Percentiles rank a stretch among this genome's conserved stretches.
phyloP scores from a whole-genome alignment of 2,329 filamentous ascomycete species.

The Colletotrichum kahawae region DNA sequence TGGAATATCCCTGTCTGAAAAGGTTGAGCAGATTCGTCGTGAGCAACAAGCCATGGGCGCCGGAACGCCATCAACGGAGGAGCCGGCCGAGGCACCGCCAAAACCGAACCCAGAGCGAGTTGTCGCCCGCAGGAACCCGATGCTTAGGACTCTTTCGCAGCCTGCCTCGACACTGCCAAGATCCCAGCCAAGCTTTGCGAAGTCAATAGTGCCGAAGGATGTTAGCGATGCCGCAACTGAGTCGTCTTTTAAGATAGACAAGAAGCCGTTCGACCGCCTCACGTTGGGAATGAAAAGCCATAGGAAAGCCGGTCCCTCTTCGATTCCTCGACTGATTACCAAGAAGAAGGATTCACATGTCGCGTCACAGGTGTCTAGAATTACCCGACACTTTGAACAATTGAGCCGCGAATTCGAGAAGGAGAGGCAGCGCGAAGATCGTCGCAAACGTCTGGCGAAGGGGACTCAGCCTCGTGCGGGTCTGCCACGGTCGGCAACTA shows the following conservation, averaged over 20 bases:
- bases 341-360: conserved; percentile 79
- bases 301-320: conserved; percentile 66
- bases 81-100: conserved; percentile 25
- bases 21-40: conserved; percentile 56
- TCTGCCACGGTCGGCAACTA: conserved; percentile 85
- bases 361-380: conserved; percentile 85
- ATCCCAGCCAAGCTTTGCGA: conserved; percentile 48
- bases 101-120: conserved; percentile 37
- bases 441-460: conserved; percentile 79
- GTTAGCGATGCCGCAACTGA: conserved; percentile 37
- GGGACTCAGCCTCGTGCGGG: conserved; percentile 77
- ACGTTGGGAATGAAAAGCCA: conserved; percentile 68
- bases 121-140: conserved; percentile 52
- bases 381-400: conserved; percentile 96
- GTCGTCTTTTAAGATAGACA: conserved; percentile 63
- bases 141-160: conserved; percentile 59
- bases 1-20: conserved; percentile 44
- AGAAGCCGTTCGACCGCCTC: conserved; percentile 77
- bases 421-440: conserved; percentile 80
- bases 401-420: conserved; percentile 96
- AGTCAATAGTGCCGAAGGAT: conserved; percentile 42
- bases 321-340: conserved; percentile 87
- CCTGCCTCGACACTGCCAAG: conserved; percentile 52
- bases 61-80: conserved; percentile 31
- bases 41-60: conserved; percentile 45